Percentiles rank a stretch among this genome's conserved stretches.
Conservation (phyloP, 371 early-diverging fungal species). For the Mucor lusitanicus region DNA sequence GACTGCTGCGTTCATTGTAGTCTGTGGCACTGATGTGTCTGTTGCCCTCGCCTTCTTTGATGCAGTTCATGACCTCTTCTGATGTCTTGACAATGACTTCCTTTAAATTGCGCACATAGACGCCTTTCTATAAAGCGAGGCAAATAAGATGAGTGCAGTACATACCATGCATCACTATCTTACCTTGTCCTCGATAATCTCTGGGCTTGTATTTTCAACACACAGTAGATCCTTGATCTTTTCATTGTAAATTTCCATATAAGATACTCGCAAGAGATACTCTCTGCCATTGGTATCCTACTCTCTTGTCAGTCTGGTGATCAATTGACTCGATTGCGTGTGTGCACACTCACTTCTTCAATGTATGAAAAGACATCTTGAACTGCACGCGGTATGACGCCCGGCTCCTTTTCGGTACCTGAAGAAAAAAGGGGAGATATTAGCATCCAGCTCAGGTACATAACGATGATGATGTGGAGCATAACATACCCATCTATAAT, state of each 20-base stretch:
- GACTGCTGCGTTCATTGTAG: conserved; percentile 83
- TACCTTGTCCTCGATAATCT: conserved; percentile 76
- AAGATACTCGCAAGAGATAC: conserved; percentile 86
- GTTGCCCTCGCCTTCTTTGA: conserved; percentile 78
- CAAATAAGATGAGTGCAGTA: not conserved
- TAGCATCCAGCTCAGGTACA: not conserved
- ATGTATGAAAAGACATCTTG: conserved; percentile 50
- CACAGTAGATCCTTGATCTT: conserved; percentile 79
- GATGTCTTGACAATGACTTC: conserved; percentile 88
- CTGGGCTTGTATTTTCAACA: conserved; percentile 68
- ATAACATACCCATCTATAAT: conserved; percentile 29
- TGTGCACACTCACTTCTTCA: conserved; percentile 26
- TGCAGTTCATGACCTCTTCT: conserved; percentile 75
- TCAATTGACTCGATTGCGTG: not conserved
- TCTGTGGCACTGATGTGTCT: conserved; percentile 84
- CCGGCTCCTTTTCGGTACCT: conserved; percentile 50
- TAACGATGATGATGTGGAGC: conserved; percentile 34
- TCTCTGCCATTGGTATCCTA: conserved; percentile 55
- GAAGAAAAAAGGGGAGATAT: conserved; percentile 5
- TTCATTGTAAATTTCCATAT: conserved; percentile 97
- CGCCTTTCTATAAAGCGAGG: conserved; percentile 60
- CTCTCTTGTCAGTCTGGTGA: not conserved
- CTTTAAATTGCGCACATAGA: conserved; percentile 83
- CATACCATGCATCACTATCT: no score
- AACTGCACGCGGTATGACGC: conserved; percentile 52